Conservation (phyloP, 352 stramenopile species). For the Globisporangium middletonii region DNA sequence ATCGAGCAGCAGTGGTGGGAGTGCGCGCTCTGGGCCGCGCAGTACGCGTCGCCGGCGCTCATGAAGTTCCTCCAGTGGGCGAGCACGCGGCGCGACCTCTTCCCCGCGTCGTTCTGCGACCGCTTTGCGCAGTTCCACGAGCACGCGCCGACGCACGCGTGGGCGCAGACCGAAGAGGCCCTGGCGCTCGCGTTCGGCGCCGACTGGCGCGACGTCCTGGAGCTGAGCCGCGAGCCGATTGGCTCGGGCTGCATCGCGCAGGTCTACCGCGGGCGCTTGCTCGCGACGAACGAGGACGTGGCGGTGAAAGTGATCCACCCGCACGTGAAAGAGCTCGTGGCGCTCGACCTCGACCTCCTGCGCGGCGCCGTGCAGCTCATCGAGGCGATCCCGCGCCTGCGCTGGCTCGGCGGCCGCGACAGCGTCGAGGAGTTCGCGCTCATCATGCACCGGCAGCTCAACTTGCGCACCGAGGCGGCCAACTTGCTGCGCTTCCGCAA, state of each 20-base stretch:
- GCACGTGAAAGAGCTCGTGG: conserved; percentile 79
- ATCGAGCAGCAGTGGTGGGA: conserved; percentile 62
- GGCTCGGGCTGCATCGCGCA: conserved; percentile 94
- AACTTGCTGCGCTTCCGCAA: conserved; percentile 82
- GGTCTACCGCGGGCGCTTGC: conserved; percentile 87
- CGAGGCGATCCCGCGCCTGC: conserved; percentile 54
- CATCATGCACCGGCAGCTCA: conserved; percentile 88
- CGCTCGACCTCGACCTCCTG: conserved; percentile 86
- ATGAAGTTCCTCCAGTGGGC: conserved; percentile 97
- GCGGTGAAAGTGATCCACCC: conserved; percentile 94
- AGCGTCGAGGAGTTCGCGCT: conserved; percentile 83
- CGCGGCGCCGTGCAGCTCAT: conserved; percentile 55
- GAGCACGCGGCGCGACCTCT: conserved; percentile 92
- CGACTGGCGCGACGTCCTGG: conserved; percentile 61
- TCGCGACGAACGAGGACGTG: conserved; percentile 56
- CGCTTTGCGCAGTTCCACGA: conserved; percentile 90
- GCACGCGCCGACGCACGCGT: conserved; percentile 80
- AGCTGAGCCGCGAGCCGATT: conserved; percentile 56
- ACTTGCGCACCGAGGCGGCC: conserved; percentile 86
- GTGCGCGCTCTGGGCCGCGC: conserved; percentile 49
- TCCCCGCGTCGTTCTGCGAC: conserved; percentile 88
- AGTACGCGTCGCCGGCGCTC: conserved; percentile 82
- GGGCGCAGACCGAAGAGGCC: conserved; percentile 75
- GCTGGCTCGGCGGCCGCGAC: conserved; percentile 65
- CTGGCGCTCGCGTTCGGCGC: conserved; percentile 82